Percentiles rank a stretch among this genome's conserved stretches.
Conservation (phyloP, 129 eudicot species). For the Lactuca sativa region DNA sequence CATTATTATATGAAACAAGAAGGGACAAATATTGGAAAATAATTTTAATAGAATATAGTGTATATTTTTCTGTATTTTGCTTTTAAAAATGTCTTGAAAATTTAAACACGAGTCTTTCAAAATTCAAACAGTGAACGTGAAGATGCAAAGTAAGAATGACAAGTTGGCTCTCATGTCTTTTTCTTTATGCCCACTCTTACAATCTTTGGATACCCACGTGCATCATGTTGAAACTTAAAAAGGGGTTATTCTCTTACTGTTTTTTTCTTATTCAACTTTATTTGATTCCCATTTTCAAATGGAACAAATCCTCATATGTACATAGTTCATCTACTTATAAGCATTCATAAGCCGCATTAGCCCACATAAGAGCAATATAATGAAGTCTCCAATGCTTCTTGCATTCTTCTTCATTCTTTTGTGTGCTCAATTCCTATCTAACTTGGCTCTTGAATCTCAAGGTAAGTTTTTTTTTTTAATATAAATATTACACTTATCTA, state of each 20-base stretch:
- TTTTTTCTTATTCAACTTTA: slow-evolving; percentile 22
- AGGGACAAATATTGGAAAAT: too few species aligned
- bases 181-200: neutral
- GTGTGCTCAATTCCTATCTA: slow-evolving; percentile 32
- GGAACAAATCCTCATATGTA: slow-evolving; percentile 24
- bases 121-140: neutral
- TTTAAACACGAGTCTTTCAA: too few species aligned
- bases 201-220: slow-evolving; percentile 1
- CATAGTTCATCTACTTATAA: slow-evolving; percentile 8
- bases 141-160: too few species aligned
- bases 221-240: slow-evolving; percentile 10
- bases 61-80: too few species aligned
- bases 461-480: slow-evolving; percentile 14
- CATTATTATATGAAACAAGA: too few species aligned
- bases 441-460: slow-evolving; percentile 26
- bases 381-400: slow-evolving; percentile 27
- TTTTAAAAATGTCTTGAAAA: too few species aligned
- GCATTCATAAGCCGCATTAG: slow-evolving; percentile 12
- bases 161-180: neutral
- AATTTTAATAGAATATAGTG: too few species aligned
- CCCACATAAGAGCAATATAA: slow-evolving; percentile 6
- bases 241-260: slow-evolving; percentile 21
- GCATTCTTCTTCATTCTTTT: slow-evolving; percentile 31
- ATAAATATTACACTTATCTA: neutral
- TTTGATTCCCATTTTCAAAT: slow-evolving; percentile 29